These are phyloP conservation scores for Sarcodon aspratus DNA, from an alignment of 768 basidiomycete genomes.

Conservation along the genomic window DNA sequence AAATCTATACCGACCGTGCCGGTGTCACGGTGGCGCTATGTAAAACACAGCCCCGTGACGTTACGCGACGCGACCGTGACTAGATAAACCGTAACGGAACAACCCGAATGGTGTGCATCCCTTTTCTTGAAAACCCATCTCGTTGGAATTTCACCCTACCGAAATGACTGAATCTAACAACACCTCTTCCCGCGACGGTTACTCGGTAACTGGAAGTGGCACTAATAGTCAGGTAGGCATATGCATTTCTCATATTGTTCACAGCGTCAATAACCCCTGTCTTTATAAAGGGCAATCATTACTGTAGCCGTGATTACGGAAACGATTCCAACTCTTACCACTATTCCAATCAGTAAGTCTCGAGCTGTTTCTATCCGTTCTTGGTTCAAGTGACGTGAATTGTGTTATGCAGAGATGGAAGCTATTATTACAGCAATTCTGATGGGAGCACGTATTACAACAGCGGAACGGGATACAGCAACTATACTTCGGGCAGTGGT, in stretches of 20 bases:
- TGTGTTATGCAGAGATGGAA: constrained; percentile 28
- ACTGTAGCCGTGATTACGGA: constrained; percentile 40
- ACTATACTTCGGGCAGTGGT: constrained; percentile 32
- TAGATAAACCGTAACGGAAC: no score
- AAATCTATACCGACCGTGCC: no score
- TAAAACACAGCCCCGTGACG: no score
- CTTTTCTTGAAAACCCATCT: no score
- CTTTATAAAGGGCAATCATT: constrained; percentile 43
- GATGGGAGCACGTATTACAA: constrained; percentile 53
- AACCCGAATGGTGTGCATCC: no score
- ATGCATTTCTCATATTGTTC: neutral
- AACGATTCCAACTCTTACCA: constrained; percentile 37
- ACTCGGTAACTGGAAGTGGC: constrained; percentile 16
- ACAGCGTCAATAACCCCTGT: neutral
- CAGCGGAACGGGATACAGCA: constrained; percentile 30
- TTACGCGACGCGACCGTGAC: no score
- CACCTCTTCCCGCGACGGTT: constrained; percentile 8
- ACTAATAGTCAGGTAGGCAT: constrained; percentile 29
- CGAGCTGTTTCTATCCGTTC: neutral
- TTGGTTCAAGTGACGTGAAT: neutral
- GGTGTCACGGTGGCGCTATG: no score
- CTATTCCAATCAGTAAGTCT: constrained; percentile 44
- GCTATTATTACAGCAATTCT: constrained; percentile 54
- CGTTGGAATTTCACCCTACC: no score
- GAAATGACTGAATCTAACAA: neutral